phyloP scores from a whole-genome alignment of 208 protist species.

The Herpetomonas tarakana region DNA sequence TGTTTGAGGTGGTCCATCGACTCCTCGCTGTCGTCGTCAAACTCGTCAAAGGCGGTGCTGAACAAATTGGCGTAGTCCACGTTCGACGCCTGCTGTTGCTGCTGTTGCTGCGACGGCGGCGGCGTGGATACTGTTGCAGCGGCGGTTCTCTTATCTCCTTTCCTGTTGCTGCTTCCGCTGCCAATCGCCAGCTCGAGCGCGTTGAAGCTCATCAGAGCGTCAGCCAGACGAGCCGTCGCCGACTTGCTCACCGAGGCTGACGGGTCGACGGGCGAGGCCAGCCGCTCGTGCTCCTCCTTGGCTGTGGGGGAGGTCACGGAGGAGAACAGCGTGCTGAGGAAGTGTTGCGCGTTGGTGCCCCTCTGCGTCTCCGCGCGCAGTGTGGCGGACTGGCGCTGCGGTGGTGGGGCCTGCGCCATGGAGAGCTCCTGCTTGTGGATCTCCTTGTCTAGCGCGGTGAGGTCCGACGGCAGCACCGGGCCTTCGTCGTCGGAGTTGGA shows the following conservation, averaged over 20 bases:
- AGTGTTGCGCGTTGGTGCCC: conserved; percentile 27
- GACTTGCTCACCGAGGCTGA: conserved; percentile 4
- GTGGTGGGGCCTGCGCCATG: conserved; percentile 14
- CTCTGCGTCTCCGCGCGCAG: conserved; percentile 15
- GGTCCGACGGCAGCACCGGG: not conserved
- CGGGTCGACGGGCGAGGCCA: not conserved
- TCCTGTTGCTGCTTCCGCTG: not conserved
- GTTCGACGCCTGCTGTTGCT: not conserved
- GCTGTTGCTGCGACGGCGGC: not conserved
- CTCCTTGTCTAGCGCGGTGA: not conserved
- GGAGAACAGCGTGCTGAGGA: conserved; percentile 31
- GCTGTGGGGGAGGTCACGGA: not conserved
- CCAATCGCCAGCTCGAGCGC: conserved; percentile 26
- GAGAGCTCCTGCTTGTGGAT: not conserved
- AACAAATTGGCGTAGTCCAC: conserved; percentile 29
- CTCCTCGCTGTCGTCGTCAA: conserved; percentile 37
- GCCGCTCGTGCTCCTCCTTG: not conserved
- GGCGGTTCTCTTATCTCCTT: not conserved
- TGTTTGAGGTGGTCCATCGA: conserved; percentile 16
- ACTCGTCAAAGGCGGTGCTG: conserved; percentile 20
- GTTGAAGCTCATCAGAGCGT: conserved; percentile 24
- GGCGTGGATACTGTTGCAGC: not conserved
- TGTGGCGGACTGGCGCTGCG: conserved; percentile 16
- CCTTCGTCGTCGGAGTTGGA: not conserved
- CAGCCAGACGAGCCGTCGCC: conserved; percentile 1